A percentile compares a stretch with the other conserved stretches of the same genome.
phyloP scores from a whole-genome alignment of 176 grass and related monocot species.

The Carex cristatella region DNA sequence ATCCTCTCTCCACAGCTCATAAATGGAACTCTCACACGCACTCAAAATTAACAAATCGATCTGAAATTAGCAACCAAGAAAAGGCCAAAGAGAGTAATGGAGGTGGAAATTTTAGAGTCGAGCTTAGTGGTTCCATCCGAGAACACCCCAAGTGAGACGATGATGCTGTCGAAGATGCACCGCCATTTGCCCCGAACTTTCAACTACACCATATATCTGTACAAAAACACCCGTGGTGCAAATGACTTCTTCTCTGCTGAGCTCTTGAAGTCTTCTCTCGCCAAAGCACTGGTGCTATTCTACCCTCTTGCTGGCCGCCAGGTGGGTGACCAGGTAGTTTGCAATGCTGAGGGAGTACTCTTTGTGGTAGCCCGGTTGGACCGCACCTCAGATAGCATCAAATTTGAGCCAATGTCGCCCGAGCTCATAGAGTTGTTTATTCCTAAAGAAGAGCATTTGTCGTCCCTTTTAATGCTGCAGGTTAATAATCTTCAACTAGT shows the following conservation, averaged over 20 bases:
- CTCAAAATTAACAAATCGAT: background rate
- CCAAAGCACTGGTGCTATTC: slow-evolving; percentile 42
- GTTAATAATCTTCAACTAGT: background rate
- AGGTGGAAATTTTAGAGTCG: slow-evolving; percentile 49
- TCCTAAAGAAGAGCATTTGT: slow-evolving; percentile 29
- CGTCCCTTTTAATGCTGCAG: slow-evolving; percentile 6
- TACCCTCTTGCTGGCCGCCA: slow-evolving; percentile 66
- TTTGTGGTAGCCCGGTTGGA: slow-evolving; percentile 43
- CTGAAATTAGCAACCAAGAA: background rate
- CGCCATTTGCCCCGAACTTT: slow-evolving; percentile 25
- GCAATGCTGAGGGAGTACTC: slow-evolving; percentile 52
- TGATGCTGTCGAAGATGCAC: no score
- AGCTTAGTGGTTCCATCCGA: slow-evolving; percentile 45
- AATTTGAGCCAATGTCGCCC: slow-evolving; percentile 38
- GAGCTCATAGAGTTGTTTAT: slow-evolving; percentile 50
- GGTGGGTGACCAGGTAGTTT: slow-evolving; percentile 35
- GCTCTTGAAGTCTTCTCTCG: slow-evolving; percentile 41
- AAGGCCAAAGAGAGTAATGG: no score
- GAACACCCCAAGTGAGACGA: background rate
- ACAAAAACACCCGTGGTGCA: background rate
- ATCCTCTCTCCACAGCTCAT: background rate
- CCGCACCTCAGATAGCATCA: slow-evolving; percentile 32
- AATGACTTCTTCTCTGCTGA: slow-evolving; percentile 35
- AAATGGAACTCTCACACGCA: background rate
- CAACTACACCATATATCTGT: slow-evolving; percentile 62